Percentiles rank a stretch among this genome's conserved stretches.
phyloP scores from a whole-genome alignment of 805 yeast species.

The Lipomyces japonicus region DNA sequence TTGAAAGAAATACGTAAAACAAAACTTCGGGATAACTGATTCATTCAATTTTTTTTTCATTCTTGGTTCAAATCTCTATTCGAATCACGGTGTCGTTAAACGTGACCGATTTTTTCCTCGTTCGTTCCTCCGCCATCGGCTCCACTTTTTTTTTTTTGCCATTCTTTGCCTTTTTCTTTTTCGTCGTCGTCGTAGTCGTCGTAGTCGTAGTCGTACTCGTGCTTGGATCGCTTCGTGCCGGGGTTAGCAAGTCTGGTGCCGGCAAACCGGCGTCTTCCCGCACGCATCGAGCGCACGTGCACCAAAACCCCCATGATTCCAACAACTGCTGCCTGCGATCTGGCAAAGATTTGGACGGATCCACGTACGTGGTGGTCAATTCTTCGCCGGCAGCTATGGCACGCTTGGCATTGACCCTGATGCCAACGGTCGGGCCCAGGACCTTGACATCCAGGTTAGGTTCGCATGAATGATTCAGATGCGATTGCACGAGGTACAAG shows the following conservation, averaged over 20 bases:
- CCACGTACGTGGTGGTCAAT: slow-evolving; percentile 63
- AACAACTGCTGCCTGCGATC: slow-evolving; percentile 63
- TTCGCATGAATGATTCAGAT: slow-evolving; percentile 71
- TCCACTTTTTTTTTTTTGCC: slow-evolving; percentile 2
- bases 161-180: slow-evolving; percentile 6
- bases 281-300: slow-evolving; percentile 64
- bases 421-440: slow-evolving; percentile 49
- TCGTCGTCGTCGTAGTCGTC: not conserved
- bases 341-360: slow-evolving; percentile 57
- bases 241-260: not conserved
- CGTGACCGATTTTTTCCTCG: slow-evolving; percentile 19
- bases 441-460: slow-evolving; percentile 61
- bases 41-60: no score
- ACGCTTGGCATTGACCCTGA: slow-evolving; percentile 57
- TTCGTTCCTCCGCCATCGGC: not conserved
- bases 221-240: not conserved
- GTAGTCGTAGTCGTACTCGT: not conserved
- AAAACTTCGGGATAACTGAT: no score
- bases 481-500: slow-evolving; percentile 59
- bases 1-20: no score
- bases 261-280: slow-evolving; percentile 45
- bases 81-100: slow-evolving; percentile 21
- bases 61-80: slow-evolving; percentile 17
- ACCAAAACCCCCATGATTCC: slow-evolving; percentile 75
- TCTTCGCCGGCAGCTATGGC: slow-evolving; percentile 64